Conservation (phyloP, 257 asterid species). For the Fraxinus pennsylvanica region DNA sequence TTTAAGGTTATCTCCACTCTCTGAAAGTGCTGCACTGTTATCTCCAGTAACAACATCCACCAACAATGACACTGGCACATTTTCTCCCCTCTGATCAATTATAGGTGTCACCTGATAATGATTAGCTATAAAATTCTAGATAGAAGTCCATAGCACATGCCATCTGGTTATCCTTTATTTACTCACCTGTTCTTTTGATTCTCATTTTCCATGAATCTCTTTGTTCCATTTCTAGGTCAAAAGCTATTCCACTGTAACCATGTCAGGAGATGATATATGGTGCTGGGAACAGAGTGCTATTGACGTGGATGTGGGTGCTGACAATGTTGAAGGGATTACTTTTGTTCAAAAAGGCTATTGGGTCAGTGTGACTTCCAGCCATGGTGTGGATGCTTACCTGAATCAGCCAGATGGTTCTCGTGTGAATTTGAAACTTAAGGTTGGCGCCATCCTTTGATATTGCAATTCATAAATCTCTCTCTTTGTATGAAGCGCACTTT, state of each 20-base stretch:
- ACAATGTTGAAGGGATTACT: conserved; percentile 75
- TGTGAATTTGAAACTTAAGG: conserved; percentile 72
- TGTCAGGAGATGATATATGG: conserved; percentile 77
- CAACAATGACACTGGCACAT: not conserved
- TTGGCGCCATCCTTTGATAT: conserved; percentile 30
- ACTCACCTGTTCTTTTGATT: not conserved
- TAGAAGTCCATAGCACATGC: conserved; percentile 10
- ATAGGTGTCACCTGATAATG: conserved; percentile 15
- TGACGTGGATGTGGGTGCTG: conserved; percentile 65
- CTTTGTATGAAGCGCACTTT: conserved; percentile 28
- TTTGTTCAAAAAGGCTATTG: conserved; percentile 86
- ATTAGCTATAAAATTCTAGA: conserved; percentile 12
- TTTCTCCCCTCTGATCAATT: not conserved
- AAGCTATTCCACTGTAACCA: conserved; percentile 42
- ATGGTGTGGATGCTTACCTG: conserved; percentile 76
- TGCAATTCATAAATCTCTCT: conserved; percentile 9
- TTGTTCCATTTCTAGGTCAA: conserved; percentile 57
- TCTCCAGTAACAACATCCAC: conserved; percentile 6
- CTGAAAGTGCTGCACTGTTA: conserved; percentile 1
- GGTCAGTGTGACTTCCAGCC: conserved; percentile 79
- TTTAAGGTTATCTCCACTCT: conserved; percentile 12
- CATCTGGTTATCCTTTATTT: not conserved
- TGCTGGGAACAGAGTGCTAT: conserved; percentile 81
- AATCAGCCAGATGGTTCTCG: conserved; percentile 58
- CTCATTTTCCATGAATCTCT: conserved; percentile 17